A percentile compares a stretch with the other conserved stretches of the same genome.
phyloP scores from a whole-genome alignment of 768 basidiomycete species.

The Saitozyma podzolica region DNA sequence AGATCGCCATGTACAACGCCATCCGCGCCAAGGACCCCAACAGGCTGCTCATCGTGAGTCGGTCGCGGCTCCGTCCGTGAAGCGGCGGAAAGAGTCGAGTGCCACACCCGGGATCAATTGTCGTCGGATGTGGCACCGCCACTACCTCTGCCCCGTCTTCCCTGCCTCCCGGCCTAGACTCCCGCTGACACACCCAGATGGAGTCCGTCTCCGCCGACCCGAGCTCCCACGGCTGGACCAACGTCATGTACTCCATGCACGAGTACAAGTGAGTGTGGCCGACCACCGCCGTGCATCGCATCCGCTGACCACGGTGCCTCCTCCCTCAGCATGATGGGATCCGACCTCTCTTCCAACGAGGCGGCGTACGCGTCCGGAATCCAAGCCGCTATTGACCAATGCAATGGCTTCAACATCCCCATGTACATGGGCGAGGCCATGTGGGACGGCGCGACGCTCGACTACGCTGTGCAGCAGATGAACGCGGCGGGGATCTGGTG shows the following conservation, averaged over 20 bases:
- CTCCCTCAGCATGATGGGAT: constrained; percentile 32
- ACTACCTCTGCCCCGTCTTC: too few relatives aligned
- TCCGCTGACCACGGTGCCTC: neutral
- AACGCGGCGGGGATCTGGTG: constrained; percentile 34
- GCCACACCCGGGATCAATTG: too few relatives aligned
- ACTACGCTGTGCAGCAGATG: constrained; percentile 34
- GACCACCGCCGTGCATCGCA: neutral
- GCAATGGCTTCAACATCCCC: constrained; percentile 31
- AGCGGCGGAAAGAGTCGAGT: too few relatives aligned
- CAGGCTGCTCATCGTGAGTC: constrained; percentile 31
- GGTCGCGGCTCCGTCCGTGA: too few relatives aligned
- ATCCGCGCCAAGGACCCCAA: constrained; percentile 40
- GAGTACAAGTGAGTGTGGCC: constrained; percentile 29
- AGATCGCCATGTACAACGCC: constrained; percentile 44
- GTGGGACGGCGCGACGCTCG: constrained; percentile 35
- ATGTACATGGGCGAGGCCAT: constrained; percentile 44
- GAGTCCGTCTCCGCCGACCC: constrained; percentile 43
- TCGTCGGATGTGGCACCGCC: too few relatives aligned
- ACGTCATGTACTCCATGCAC: constrained; percentile 47
- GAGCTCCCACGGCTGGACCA: constrained; percentile 39
- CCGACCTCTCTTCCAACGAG: constrained; percentile 25
- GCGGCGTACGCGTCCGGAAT: constrained; percentile 23
- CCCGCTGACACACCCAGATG: constrained; percentile 11
- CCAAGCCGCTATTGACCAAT: constrained; percentile 23
- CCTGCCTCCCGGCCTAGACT: neutral